A percentile compares a stretch with the other conserved stretches of the same genome.
These are phyloP conservation scores for Penicillium thymicola DNA, from an alignment of 2,329 filamentous ascomycete genomes.

Conservation along the genomic window DNA sequence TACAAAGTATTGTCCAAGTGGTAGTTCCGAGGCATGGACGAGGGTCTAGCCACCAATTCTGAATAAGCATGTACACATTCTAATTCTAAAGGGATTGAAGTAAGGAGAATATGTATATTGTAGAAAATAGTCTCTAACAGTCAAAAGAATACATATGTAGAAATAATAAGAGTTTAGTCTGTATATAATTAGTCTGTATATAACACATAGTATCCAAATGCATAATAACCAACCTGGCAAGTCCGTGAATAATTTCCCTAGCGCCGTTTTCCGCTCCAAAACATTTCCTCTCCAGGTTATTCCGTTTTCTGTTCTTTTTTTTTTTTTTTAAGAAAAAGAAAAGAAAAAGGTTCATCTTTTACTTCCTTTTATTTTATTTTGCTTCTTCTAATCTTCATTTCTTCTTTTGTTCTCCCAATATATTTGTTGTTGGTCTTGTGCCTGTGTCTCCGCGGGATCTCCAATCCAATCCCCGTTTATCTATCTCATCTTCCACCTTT, in stretches of 20 bases:
- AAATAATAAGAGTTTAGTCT: neutral
- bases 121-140: neutral
- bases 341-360: neutral
- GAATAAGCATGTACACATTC: neutral
- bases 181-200: too few relatives aligned
- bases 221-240: neutral
- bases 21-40: neutral
- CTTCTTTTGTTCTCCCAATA: neutral
- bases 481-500: constrained; percentile 10
- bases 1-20: too few relatives aligned
- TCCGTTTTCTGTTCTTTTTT: neutral
- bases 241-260: constrained; percentile 7
- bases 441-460: constrained; percentile 3
- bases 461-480: constrained; percentile 7
- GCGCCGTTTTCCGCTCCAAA: constrained; percentile 1
- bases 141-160: neutral
- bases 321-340: too few relatives aligned
- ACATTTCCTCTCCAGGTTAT: neutral
- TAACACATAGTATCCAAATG: too few relatives aligned
- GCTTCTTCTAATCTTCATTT: neutral
- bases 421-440: neutral
- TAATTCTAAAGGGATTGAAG: neutral
- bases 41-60: neutral
- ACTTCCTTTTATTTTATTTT: neutral
- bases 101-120: neutral